Percentiles rank a stretch among this genome's conserved stretches.
phyloP scores from a whole-genome alignment of 164 flowering plant species.

The Magnolia kwangsiensis region DNA sequence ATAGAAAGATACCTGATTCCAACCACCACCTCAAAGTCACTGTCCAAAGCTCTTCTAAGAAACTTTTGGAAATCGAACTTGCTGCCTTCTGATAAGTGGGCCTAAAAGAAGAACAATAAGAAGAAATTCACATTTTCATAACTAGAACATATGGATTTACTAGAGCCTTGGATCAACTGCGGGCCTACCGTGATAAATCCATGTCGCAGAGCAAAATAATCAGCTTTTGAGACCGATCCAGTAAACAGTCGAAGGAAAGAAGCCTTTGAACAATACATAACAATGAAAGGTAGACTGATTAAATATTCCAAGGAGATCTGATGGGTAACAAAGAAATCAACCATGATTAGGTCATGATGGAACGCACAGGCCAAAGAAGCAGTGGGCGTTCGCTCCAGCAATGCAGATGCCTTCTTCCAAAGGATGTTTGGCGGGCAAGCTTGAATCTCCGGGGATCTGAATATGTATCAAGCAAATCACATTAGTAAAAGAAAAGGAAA shows the following conservation, averaged over 20 bases:
- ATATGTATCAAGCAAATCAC: neutral
- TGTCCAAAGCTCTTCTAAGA: slow-evolving; percentile 51
- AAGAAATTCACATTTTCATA: neutral
- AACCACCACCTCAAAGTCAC: slow-evolving; percentile 58
- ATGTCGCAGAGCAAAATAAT: slow-evolving; percentile 65
- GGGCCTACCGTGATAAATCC: slow-evolving; percentile 57
- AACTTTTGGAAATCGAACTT: slow-evolving; percentile 55
- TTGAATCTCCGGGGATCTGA: slow-evolving; percentile 61
- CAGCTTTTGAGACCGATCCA: slow-evolving; percentile 50
- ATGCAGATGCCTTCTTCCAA: slow-evolving; percentile 50
- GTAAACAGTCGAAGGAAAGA: slow-evolving; percentile 51
- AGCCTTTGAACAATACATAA: slow-evolving; percentile 29
- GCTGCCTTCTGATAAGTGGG: slow-evolving; percentile 43
- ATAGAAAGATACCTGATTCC: slow-evolving; percentile 49
- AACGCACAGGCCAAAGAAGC: slow-evolving; percentile 51
- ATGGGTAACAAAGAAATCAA: neutral
- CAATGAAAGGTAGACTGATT: neutral
- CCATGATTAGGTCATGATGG: neutral
- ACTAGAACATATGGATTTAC: too few relatives aligned
- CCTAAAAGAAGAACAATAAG: neutral
- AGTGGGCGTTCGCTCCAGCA: slow-evolving; percentile 45
- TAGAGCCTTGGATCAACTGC: too few relatives aligned
- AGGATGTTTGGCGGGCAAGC: slow-evolving; percentile 55
- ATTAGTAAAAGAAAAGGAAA: neutral
- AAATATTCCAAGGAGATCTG: neutral